A percentile compares a stretch with the other conserved stretches of the same genome.
Conservation (phyloP, 768 basidiomycete species). For the Leucogyrophana mollusca region DNA sequence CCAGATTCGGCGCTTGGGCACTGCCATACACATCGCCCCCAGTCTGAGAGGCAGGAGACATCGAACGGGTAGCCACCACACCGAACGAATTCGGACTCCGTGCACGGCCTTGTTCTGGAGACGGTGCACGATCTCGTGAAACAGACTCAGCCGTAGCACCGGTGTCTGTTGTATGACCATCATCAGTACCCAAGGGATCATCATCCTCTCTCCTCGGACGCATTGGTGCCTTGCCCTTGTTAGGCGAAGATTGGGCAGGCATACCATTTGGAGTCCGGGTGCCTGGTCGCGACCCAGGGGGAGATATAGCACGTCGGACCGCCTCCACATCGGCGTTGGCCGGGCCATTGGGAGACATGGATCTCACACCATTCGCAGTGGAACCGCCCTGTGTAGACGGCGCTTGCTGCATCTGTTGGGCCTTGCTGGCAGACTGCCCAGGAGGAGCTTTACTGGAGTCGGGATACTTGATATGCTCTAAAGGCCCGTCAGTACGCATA, state of each 20-base stretch:
- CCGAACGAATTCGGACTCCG: constrained; percentile 56
- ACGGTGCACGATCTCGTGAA: constrained; percentile 47
- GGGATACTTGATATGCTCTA: constrained; percentile 94
- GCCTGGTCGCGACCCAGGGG: constrained; percentile 45
- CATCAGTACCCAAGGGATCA: constrained; percentile 42
- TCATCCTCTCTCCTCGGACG: constrained; percentile 48
- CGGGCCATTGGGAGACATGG: constrained; percentile 62
- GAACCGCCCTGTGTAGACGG: constrained; percentile 25
- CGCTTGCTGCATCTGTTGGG: constrained; percentile 26
- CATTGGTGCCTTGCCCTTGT: constrained; percentile 51
- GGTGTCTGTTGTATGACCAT: constrained; percentile 49
- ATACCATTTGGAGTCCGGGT: constrained; percentile 34
- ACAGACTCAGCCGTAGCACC: constrained; percentile 44
- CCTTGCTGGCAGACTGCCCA: neutral
- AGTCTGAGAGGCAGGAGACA: constrained; percentile 52
- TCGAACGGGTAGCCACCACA: constrained; percentile 44
- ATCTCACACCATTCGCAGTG: constrained; percentile 42
- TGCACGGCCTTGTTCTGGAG: constrained; percentile 57
- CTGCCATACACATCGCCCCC: constrained; percentile 18
- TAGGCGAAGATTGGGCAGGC: constrained; percentile 16
- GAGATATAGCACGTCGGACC: constrained; percentile 66
- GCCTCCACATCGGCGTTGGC: constrained; percentile 50
- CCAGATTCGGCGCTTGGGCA: constrained; percentile 45
- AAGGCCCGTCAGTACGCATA: constrained; percentile 5
- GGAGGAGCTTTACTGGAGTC: constrained; percentile 51